Base-by-base conservation (phyloP, 129 eudicot genomes). In the Saussurea involucrata region DNA sequence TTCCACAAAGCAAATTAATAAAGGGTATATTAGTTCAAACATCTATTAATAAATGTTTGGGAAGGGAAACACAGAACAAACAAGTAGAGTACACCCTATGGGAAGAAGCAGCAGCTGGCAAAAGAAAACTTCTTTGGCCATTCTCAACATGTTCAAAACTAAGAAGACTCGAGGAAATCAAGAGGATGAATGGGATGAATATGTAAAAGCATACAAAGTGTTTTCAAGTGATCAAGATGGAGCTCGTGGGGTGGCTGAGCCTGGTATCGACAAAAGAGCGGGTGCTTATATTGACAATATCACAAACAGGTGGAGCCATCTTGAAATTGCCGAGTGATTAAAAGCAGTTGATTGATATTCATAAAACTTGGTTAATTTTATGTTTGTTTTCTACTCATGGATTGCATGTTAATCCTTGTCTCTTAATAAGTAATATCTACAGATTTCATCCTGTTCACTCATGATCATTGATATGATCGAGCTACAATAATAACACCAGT, bases 191-290 rank as follows among this genome's bases (percentile, higher is more conserved):
- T 68, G 81, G 81, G 76, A 78, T 3, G 80, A 81, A 9, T 40
- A 40, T 61, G 27, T 75, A 8, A 68, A 68, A 75, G 72, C 67
- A 13, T 81, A 75, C 72, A 81, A 64, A 69, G 77, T 81, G 0
- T 81, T 75, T 75, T 63, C 80, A 17, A 81, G 85, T 28, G 85
- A 81, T 69, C 85, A 81, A 75, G 85, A 81, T 24, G 85, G 85
- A 68, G 72, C 11, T 74, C 85, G 85, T 75, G 71, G 80, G 81
- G 85, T 81, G 32, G 85, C 85, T 17, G 81, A 81, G 71, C 85
- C 85, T 21, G 85, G 85, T 15, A 81, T 81, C 76, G 85, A 81
- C 66, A 81, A 70, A 76, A n/a, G 76, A 24, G 80, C 85, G 1
- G 80, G 80, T 15, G 85, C 81, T 3, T 81, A 81, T 64, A 81